Evolutionary conservation across 148 eudicot species (phyloP).

Genomic region (Polygonum maritimum): DNA sequence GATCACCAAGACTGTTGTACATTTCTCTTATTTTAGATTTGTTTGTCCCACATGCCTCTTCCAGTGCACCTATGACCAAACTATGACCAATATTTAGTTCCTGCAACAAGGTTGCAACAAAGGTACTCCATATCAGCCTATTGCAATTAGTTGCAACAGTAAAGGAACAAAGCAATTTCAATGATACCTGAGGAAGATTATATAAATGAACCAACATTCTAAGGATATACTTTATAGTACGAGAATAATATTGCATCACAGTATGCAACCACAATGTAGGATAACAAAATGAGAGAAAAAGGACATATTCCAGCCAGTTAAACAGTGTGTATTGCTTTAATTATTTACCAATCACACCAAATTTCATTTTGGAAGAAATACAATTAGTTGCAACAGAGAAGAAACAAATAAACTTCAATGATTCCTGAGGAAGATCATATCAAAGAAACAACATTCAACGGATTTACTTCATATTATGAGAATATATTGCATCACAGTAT

Average conservation of each 20-base stretch:
- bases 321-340: background rate
- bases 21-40: conserved; percentile 67
- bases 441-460: background rate
- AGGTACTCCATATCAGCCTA: background rate
- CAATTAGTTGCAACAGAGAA: background rate
- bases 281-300: background rate
- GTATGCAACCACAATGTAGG: background rate
- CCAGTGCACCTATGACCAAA: conserved; percentile 64
- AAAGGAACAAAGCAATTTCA: conserved; percentile 1
- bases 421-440: background rate
- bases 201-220: background rate
- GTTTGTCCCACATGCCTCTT: conserved; percentile 89
- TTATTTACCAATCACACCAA: background rate
- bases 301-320: background rate
- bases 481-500: background rate
- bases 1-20: conserved; percentile 79
- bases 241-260: background rate
- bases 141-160: background rate
- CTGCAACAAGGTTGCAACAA: conserved; percentile 26
- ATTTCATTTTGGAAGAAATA: background rate
- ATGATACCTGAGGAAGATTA: background rate
- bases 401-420: background rate
- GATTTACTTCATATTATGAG: background rate
- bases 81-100: conserved; percentile 91
- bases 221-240: background rate